Base-by-base conservation (phyloP, 2,329 filamentous ascomycete species). In the Pestalotiopsis fici region DNA sequence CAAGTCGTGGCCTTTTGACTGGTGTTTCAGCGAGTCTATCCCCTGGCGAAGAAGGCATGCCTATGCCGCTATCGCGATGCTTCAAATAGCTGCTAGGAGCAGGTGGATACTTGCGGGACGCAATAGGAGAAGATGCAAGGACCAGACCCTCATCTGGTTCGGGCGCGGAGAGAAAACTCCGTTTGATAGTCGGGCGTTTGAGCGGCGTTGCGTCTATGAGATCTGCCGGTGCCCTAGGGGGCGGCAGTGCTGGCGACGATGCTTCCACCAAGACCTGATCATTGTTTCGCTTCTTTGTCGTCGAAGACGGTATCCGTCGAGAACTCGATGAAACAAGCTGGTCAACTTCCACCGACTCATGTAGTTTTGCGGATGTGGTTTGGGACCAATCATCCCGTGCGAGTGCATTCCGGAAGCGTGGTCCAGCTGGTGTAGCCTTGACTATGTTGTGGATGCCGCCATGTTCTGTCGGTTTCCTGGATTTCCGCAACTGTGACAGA, bases 361-460 rank as follows among this genome's bases (percentile, higher is more conserved):
- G 60, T 68, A 47, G 70, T 39, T 15, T 68, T 69, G 37, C 76
- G 74, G 35, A 72, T 60, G 59, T 79, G 75, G 50, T 71, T 66
- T 55, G 79, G 77, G 68, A 69, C 23, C 68, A 43, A n/a, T 57
- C 61, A 5, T 68, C 67, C 55, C 64, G 69, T 18, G 70, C 72
- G 23, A 87, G 77, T 1, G 82, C 82, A 70, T 89, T 84, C 66
- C 78, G 85, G 78, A 87, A 88, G 7, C 87, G 83, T 60, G 82
- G 83, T 69, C 84, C 87, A 35, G 83, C 82, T 1, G 87, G 87
- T 0, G 87, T 90, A 4, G 87, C 87, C 74, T 89, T 88, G 64
- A 90, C 83, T 25, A 88, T 75, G 15, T 78, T 77, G 9, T 82
- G 77, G 31, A 77, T 77, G 5, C 75, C 73, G 15, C 76, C 74